A percentile compares a stretch with the other conserved stretches of the same genome.
These are phyloP conservation scores for Colletotrichum musae DNA, from an alignment of 2,329 filamentous ascomycete genomes.

Conservation along the genomic window DNA sequence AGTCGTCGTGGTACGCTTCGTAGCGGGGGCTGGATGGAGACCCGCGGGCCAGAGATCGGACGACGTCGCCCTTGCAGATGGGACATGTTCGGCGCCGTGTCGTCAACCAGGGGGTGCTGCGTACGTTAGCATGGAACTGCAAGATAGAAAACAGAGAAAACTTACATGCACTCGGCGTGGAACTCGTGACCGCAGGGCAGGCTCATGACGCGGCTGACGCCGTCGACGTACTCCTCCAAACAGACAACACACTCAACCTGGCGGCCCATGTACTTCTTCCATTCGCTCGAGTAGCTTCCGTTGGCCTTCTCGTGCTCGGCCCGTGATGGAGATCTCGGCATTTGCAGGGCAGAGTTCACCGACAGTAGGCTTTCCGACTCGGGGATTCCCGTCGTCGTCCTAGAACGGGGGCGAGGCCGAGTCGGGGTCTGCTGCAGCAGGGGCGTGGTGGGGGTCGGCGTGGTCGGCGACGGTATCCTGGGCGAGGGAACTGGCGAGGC, in stretches of 20 bases:
- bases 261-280: constrained; percentile 77
- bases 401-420: constrained; percentile 73
- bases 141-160: constrained; percentile 46
- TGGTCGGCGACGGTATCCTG: constrained; percentile 73
- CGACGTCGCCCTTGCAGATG: constrained; percentile 98
- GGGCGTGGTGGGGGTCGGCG: constrained; percentile 83
- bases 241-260: constrained; percentile 96
- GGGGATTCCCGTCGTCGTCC: constrained; percentile 73
- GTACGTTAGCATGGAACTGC: constrained; percentile 43
- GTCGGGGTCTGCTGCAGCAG: constrained; percentile 75
- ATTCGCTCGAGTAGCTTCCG: constrained; percentile 64
- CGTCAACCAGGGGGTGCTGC: constrained; percentile 94
- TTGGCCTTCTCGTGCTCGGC: constrained; percentile 65
- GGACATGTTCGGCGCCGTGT: constrained; percentile 96
- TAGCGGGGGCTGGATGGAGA: constrained; percentile 67
- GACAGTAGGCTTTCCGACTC: constrained; percentile 64
- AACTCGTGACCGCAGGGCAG: constrained; percentile 98
- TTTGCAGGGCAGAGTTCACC: constrained; percentile 58
- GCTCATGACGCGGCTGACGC: constrained; percentile 95
- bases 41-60: constrained; percentile 74
- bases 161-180: constrained; percentile 98
- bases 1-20: constrained; percentile 69
- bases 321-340: constrained; percentile 52
- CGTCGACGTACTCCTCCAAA: constrained; percentile 95
- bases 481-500: constrained; percentile 70